Percentiles rank a stretch among this genome's conserved stretches.
phyloP scores from a whole-genome alignment of 192 early-diverging fungal genomes.

The Umbelopsis sp. region DNA sequence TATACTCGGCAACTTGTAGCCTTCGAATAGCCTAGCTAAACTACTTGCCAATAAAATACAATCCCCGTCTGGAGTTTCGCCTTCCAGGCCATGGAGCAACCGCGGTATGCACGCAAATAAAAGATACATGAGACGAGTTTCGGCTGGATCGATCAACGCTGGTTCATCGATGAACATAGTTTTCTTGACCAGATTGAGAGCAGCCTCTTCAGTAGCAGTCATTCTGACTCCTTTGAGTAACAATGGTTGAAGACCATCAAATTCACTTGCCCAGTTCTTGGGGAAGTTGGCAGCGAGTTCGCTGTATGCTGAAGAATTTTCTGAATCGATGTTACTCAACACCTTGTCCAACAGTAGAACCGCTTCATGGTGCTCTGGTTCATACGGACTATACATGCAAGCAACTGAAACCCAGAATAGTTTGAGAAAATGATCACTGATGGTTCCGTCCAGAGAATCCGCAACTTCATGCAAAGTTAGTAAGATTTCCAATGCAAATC shows the following conservation, averaged over 20 bases:
- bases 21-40: slow-evolving; percentile 52
- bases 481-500: slow-evolving; percentile 79
- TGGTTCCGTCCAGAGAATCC: slow-evolving; percentile 49
- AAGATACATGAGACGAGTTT: slow-evolving; percentile 58
- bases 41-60: slow-evolving; percentile 53
- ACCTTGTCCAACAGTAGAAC: slow-evolving; percentile 67
- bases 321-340: slow-evolving; percentile 53
- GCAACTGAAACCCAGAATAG: slow-evolving; percentile 83
- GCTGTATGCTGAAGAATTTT: slow-evolving; percentile 30
- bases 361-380: slow-evolving; percentile 76
- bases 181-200: slow-evolving; percentile 59
- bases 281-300: slow-evolving; percentile 66
- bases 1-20: slow-evolving; percentile 49
- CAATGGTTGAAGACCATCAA: slow-evolving; percentile 74
- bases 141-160: slow-evolving; percentile 63
- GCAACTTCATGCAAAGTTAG: slow-evolving; percentile 68
- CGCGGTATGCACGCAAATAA: slow-evolving; percentile 71
- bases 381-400: slow-evolving; percentile 69
- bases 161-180: slow-evolving; percentile 57
- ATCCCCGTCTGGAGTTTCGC: slow-evolving; percentile 45
- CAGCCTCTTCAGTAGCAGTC: slow-evolving; percentile 51
- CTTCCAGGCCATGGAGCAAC: slow-evolving; percentile 68
- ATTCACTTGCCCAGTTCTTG: slow-evolving; percentile 72
- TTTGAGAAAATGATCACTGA: slow-evolving; percentile 72
- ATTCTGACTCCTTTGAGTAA: slow-evolving; percentile 72